Conservation (phyloP, 305 asterid species). For the Solanum aculeatissimum region DNA sequence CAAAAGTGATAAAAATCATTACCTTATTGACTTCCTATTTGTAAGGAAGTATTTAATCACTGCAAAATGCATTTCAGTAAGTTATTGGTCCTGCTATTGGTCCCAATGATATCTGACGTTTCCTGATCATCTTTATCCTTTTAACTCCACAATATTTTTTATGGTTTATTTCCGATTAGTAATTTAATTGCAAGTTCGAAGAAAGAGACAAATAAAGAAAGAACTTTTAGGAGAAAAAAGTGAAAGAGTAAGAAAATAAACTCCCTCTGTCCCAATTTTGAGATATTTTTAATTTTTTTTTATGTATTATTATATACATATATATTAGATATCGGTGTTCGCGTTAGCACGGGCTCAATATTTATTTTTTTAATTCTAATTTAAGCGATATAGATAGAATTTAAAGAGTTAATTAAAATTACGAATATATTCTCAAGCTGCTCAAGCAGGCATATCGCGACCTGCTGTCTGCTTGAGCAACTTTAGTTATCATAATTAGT, state of each 20-base stretch:
- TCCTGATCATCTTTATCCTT: background rate
- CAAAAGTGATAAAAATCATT: background rate
- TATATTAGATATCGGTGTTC: too few species aligned
- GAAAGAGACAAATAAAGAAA: background rate
- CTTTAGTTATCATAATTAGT: too few species aligned
- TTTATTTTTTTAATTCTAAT: too few species aligned
- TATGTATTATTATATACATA: too few species aligned
- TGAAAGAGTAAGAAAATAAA: background rate
- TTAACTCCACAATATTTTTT: background rate
- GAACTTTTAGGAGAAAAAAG: background rate
- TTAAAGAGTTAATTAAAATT: too few species aligned
- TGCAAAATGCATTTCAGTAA: background rate
- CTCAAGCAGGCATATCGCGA: too few species aligned
- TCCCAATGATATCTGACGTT: background rate
- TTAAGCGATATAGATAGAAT: too few species aligned
- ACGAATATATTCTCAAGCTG: too few species aligned
- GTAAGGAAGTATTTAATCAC: background rate
- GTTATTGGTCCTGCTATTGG: background rate
- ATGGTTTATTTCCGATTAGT: background rate
- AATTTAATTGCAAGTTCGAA: background rate
- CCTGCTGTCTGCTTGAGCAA: too few species aligned
- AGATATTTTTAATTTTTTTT: too few species aligned
- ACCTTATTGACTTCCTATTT: background rate
- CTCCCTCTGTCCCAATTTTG: too few species aligned
- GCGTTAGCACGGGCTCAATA: too few species aligned